phyloP scores from a whole-genome alignment of 768 basidiomycete genomes.

The Panaeolus cyanescens region DNA sequence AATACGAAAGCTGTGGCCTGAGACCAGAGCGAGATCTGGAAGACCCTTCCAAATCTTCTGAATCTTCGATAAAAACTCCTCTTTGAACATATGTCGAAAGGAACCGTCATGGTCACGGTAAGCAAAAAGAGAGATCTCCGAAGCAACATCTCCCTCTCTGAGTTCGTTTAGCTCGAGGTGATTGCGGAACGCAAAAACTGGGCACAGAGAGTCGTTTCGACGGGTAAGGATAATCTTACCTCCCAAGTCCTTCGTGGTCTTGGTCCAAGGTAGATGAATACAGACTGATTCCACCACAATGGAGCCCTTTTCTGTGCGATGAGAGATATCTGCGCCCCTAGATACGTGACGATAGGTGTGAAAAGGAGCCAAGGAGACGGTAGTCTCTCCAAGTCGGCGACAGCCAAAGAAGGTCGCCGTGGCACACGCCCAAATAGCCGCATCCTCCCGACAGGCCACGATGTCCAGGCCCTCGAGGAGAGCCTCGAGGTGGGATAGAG shows the following conservation, averaged over 20 bases:
- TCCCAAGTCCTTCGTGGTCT: slow-evolving; percentile 19
- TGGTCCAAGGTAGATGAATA: slow-evolving; percentile 31
- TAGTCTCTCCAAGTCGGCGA: slow-evolving; percentile 27
- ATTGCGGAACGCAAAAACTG: slow-evolving; percentile 18
- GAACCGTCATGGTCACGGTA: slow-evolving; percentile 1
- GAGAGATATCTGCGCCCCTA: too few relatives aligned
- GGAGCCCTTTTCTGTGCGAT: too few relatives aligned
- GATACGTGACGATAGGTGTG: too few relatives aligned
- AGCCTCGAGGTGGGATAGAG: slow-evolving; percentile 29
- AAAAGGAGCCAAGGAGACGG: slow-evolving; percentile 8
- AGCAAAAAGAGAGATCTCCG: slow-evolving; percentile 2
- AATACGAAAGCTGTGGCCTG: slow-evolving; percentile 30
- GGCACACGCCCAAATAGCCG: slow-evolving; percentile 37
- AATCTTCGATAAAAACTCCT: slow-evolving; percentile 9
- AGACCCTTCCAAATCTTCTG: slow-evolving; percentile 7
- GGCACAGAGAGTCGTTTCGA: slow-evolving; percentile 18
- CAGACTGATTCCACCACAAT: slow-evolving; percentile 5
- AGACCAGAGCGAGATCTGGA: slow-evolving; percentile 7
- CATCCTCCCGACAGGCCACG: slow-evolving; percentile 24
- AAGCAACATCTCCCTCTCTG: too few relatives aligned
- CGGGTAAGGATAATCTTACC: slow-evolving; percentile 22
- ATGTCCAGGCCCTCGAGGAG: slow-evolving; percentile 25
- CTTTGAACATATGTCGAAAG: slow-evolving; percentile 6
- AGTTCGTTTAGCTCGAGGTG: slow-evolving; percentile 7
- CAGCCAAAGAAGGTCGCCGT: slow-evolving; percentile 37